These are phyloP conservation scores for Carallia pectinifolia DNA, from an alignment of 345 rosid genomes.

Conservation along the genomic window DNA sequence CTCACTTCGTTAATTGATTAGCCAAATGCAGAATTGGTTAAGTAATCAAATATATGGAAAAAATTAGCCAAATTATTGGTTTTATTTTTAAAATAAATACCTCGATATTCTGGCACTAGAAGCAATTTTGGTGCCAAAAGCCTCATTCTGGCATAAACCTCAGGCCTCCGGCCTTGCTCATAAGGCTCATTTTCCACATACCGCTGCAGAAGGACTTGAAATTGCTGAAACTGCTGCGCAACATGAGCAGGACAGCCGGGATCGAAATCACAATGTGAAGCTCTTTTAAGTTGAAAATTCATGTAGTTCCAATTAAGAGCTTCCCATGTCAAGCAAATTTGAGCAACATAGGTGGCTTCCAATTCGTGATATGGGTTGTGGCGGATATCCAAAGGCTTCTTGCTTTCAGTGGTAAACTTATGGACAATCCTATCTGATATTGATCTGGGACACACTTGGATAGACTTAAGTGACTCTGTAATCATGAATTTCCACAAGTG, in stretches of 20 bases:
- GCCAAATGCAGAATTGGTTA: too few relatives aligned
- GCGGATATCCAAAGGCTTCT: constrained; percentile 43
- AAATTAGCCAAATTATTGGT: too few relatives aligned
- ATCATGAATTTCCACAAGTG: background rate
- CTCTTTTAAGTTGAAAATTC: constrained; percentile 65
- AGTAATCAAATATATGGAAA: too few relatives aligned
- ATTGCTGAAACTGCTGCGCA: constrained; percentile 92
- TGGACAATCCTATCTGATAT: constrained; percentile 83
- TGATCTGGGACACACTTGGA: constrained; percentile 80
- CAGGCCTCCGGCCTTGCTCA: constrained; percentile 90
- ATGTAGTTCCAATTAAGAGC: constrained; percentile 94
- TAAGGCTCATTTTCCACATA: constrained; percentile 94
- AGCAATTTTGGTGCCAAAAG: constrained; percentile 86
- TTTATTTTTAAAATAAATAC: constrained; percentile 26
- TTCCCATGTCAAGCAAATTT: constrained; percentile 93
- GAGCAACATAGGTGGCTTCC: constrained; percentile 88
- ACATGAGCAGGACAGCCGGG: constrained; percentile 71
- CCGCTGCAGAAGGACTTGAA: constrained; percentile 85
- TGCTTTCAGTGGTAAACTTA: constrained; percentile 58
- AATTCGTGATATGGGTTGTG: constrained; percentile 85
- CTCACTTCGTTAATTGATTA: too few relatives aligned
- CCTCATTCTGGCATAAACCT: constrained; percentile 89
- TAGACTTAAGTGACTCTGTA: constrained; percentile 74
- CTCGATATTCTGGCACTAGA: constrained; percentile 92
- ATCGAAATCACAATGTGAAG: constrained; percentile 44